Base-by-base conservation (phyloP, 1,284 basidiomycete species). In the Cutaneotrichosporon sp. region DNA sequence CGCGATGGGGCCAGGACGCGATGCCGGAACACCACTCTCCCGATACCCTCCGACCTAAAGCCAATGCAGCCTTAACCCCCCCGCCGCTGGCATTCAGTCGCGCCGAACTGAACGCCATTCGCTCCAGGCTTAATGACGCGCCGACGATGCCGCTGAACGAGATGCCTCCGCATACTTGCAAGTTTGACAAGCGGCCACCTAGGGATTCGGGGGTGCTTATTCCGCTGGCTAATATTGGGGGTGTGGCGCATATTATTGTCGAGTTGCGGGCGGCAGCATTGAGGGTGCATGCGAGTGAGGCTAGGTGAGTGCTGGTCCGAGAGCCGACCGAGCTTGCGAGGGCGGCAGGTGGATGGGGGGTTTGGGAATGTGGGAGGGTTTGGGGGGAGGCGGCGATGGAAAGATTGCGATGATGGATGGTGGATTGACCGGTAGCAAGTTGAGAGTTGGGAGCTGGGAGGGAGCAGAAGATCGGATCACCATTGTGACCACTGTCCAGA, bases 261-360 rank as follows among this genome's bases (percentile, higher is more conserved):
- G 66, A 76, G 62, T 64, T 78, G 0, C 63, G 78, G 26, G 70
- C 72, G 14, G 64, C 67, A 6, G 59, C 59, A 14, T 64, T 79
- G 70, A 62, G 76, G 11, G 69, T 71, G 16, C 78, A 79, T 66
- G 76, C 75, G 5, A 72, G 73, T 14, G 78, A 79, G 65, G 72
- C 72, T 14, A 72, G 76, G 77, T 79, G 64, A 72, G 75, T 62
- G 26, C 51, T 26, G 26, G 3, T 13, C 14, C 14, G 7, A 18
- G 11, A 10, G 13, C 22, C 26, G 11, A 53, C 31, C 16, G 18
- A 22, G 46, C 14, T 11, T 30, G 9, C 26, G 26, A 13, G 9
- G 10, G 49, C 49, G 18, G 13, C 46, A 11, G 31, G 36, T n/a
- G n/a, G n/a, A n/a, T n/a, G 36, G 38, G 21, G 16, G 36, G 30